A percentile compares a stretch with the other conserved stretches of the same genome.
Evolutionary conservation across 192 early-diverging fungal species (phyloP).

Genomic region (Coemansia sp.): DNA sequence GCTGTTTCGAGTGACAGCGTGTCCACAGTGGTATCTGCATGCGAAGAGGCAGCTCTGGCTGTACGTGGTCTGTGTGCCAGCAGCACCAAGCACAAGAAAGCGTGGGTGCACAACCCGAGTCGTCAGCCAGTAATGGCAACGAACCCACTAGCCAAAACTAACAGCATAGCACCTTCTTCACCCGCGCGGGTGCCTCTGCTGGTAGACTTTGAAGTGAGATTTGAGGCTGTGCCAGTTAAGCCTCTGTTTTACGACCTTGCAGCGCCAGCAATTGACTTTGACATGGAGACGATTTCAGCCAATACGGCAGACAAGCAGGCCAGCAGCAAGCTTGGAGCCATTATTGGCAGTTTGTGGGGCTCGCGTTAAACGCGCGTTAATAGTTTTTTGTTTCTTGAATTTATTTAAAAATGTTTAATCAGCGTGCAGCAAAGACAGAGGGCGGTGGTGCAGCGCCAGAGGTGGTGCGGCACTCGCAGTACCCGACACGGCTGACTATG

Average conservation of each 20-base stretch:
- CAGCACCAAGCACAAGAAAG: not conserved
- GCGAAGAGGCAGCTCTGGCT: slow-evolving; percentile 5
- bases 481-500: slow-evolving; percentile 41
- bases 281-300: slow-evolving; percentile 25
- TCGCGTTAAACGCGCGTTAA: slow-evolving; percentile 3
- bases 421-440: slow-evolving; percentile 26
- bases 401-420: slow-evolving; percentile 39
- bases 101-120: slow-evolving; percentile 4
- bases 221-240: slow-evolving; percentile 35
- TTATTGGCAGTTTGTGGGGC: slow-evolving; percentile 49
- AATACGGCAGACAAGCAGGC: slow-evolving; percentile 20
- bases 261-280: slow-evolving; percentile 38
- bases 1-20: slow-evolving; percentile 8
- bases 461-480: slow-evolving; percentile 49
- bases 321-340: slow-evolving; percentile 34
- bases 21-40: not conserved
- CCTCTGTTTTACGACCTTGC: slow-evolving; percentile 54
- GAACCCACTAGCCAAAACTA: slow-evolving; percentile 7
- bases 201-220: slow-evolving; percentile 21
- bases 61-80: slow-evolving; percentile 21
- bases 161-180: slow-evolving; percentile 4
- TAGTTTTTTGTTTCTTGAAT: not conserved
- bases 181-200: slow-evolving; percentile 16
- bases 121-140: slow-evolving; percentile 14
- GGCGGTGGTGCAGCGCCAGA: slow-evolving; percentile 29